Conservation (phyloP, 768 basidiomycete species). For the Fomitopsis serialis region DNA sequence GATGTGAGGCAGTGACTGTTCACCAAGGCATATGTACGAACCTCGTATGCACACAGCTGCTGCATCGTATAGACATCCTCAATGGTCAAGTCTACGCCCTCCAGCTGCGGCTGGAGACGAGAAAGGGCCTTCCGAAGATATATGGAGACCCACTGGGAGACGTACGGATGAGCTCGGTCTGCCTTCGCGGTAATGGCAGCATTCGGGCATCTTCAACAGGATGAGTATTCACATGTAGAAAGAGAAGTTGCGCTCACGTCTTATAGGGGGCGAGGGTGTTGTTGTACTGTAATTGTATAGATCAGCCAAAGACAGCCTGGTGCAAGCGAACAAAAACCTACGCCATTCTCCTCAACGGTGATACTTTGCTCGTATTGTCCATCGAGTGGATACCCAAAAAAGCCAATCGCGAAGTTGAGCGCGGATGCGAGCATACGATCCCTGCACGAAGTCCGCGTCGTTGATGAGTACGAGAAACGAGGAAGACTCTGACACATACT, state of each 20-base stretch:
- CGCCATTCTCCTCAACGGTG: constrained; percentile 32
- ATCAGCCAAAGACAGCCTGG: not conserved
- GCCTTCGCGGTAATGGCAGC: constrained; percentile 39
- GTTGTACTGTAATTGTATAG: constrained; percentile 33
- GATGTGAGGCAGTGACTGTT: not conserved
- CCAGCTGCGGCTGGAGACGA: constrained; percentile 53
- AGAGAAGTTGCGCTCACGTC: constrained; percentile 38
- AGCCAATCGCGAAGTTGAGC: constrained; percentile 46
- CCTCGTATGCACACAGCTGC: constrained; percentile 84
- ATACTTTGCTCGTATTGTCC: constrained; percentile 41
- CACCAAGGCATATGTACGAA: constrained; percentile 15
- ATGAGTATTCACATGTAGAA: not conserved
- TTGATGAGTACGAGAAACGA: not conserved
- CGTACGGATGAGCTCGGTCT: constrained; percentile 53
- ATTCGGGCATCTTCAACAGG: constrained; percentile 50
- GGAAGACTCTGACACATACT: constrained; percentile 24
- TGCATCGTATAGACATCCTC: constrained; percentile 77
- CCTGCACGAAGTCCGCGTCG: constrained; percentile 13
- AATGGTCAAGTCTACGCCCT: constrained; percentile 56
- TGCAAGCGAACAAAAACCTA: constrained; percentile 19
- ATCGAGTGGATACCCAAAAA: constrained; percentile 43
- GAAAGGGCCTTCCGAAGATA: constrained; percentile 66
- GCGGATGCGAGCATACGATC: constrained; percentile 50
- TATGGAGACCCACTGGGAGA: constrained; percentile 58
- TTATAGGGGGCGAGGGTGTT: constrained; percentile 80